Conservation (phyloP, 1,284 basidiomycete genomes). For the Afroboletus lepidellus region DNA sequence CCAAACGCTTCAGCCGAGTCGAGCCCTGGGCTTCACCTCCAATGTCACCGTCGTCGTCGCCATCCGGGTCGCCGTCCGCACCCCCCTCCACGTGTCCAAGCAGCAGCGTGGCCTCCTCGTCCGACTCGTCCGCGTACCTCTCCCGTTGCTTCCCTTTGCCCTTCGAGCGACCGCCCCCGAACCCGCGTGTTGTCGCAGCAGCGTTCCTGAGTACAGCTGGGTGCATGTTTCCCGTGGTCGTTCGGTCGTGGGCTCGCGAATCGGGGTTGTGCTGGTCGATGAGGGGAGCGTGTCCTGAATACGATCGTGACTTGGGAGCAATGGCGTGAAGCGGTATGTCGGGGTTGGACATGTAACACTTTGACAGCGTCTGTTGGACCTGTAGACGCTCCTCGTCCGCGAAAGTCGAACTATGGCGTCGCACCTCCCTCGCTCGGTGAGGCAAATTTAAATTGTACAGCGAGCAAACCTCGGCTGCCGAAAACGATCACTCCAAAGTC, state of each 20-base stretch:
- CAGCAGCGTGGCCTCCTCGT: constrained; percentile 54
- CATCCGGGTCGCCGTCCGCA: constrained; percentile 25
- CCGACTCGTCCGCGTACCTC: constrained; percentile 57
- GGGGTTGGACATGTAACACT: constrained; percentile 39
- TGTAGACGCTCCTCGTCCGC: constrained; percentile 9
- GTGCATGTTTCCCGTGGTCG: constrained; percentile 32
- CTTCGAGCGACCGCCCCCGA: constrained; percentile 24
- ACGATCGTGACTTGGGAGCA: constrained; percentile 45
- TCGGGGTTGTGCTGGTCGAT: constrained; percentile 36
- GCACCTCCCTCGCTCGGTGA: background rate
- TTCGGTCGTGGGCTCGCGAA: constrained; percentile 22
- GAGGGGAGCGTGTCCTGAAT: constrained; percentile 49
- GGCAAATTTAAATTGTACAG: background rate
- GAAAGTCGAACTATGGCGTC: background rate
- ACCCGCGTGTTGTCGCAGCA: constrained; percentile 32
- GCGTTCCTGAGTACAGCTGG: constrained; percentile 36
- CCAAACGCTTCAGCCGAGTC: constrained; percentile 28
- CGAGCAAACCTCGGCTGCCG: background rate
- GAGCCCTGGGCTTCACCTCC: constrained; percentile 23
- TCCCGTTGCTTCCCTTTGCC: constrained; percentile 47
- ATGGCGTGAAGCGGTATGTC: constrained; percentile 69
- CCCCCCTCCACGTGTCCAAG: constrained; percentile 38
- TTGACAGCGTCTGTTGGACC: background rate
- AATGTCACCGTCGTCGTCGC: constrained; percentile 27
- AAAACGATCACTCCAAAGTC: background rate